These are phyloP conservation scores for Mortierella sp. DNA, from an alignment of 371 early-diverging fungal genomes.

Conservation along the genomic window DNA sequence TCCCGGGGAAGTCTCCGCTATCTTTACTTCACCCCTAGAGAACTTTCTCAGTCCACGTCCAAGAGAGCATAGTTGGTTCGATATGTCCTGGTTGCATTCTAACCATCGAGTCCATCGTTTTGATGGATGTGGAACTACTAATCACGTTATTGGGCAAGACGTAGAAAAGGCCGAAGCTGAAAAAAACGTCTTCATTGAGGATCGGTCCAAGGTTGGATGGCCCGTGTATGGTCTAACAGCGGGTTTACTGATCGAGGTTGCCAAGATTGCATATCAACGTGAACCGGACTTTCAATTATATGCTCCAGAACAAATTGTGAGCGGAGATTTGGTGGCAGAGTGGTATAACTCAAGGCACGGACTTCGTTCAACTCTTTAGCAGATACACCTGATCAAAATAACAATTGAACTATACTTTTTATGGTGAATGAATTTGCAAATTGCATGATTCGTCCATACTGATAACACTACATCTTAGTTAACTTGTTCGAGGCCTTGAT, in stretches of 20 bases:
- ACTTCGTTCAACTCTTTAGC: constrained; percentile 5
- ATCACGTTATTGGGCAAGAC: constrained; percentile 13
- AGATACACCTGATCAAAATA: neutral
- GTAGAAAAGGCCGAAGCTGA: neutral
- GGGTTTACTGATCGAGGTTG: constrained; percentile 33
- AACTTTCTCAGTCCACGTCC: constrained; percentile 29
- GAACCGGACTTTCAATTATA: constrained; percentile 28
- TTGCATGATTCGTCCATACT: too few relatives aligned
- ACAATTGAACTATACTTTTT: neutral
- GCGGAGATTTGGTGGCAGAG: neutral
- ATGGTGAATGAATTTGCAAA: neutral
- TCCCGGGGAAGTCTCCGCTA: constrained; percentile 46
- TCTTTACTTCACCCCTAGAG: constrained; percentile 38
- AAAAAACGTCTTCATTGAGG: neutral
- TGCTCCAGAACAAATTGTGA: constrained; percentile 24
- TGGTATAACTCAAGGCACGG: constrained; percentile 31
- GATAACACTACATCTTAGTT: neutral
- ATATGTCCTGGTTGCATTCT: constrained; percentile 33
- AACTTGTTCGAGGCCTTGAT: neutral
- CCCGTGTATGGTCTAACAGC: constrained; percentile 47
- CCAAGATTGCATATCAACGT: constrained; percentile 31
- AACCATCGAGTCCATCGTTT: constrained; percentile 39
- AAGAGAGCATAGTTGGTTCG: constrained; percentile 19
- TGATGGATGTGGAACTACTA: constrained; percentile 22
- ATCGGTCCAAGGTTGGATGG: constrained; percentile 34